phyloP scores from a whole-genome alignment of 768 basidiomycete genomes.

The Calocera viscosa region DNA sequence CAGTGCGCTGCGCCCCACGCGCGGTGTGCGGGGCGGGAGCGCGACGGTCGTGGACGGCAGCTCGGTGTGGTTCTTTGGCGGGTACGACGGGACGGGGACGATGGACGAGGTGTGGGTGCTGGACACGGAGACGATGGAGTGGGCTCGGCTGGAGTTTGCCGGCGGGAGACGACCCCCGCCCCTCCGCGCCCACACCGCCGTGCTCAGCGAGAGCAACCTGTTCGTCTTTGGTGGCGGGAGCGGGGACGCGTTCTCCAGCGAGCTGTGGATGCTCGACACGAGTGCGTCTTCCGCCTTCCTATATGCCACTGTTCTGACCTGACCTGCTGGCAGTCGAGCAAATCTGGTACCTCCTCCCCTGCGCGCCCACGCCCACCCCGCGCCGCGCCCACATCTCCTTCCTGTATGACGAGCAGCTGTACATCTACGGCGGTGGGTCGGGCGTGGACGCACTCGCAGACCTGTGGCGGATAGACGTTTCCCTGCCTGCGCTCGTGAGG shows the following conservation, averaged over 20 bases:
- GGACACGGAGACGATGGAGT: neutral
- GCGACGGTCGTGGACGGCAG: neutral
- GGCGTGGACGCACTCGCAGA: slow-evolving; percentile 83
- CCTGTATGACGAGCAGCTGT: slow-evolving; percentile 54
- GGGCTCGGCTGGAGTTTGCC: neutral
- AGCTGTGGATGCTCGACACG: slow-evolving; percentile 74
- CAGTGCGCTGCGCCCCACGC: neutral
- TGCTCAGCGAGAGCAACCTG: slow-evolving; percentile 58
- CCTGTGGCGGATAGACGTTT: slow-evolving; percentile 71
- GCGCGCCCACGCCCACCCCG: slow-evolving; percentile 36
- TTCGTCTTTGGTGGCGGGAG: slow-evolving; percentile 82
- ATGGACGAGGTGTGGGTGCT: neutral
- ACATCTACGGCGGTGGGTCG: slow-evolving; percentile 90
- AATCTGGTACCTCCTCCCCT: neutral
- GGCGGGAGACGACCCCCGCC: slow-evolving; percentile 42
- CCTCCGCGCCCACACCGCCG: slow-evolving; percentile 78
- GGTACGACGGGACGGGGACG: neutral
- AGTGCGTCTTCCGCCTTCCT: slow-evolving; percentile 25
- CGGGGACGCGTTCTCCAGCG: slow-evolving; percentile 68
- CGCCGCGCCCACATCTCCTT: slow-evolving; percentile 84
- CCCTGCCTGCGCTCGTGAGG: neutral
- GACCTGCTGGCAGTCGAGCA: neutral
- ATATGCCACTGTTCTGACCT: neutral
- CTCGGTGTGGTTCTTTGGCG: slow-evolving; percentile 3
- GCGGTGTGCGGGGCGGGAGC: neutral